Evolutionary conservation across 208 protist species (phyloP), one percentile per base, ranked within the genome.

Genomic region (Leishmania gerbilli): DNA sequence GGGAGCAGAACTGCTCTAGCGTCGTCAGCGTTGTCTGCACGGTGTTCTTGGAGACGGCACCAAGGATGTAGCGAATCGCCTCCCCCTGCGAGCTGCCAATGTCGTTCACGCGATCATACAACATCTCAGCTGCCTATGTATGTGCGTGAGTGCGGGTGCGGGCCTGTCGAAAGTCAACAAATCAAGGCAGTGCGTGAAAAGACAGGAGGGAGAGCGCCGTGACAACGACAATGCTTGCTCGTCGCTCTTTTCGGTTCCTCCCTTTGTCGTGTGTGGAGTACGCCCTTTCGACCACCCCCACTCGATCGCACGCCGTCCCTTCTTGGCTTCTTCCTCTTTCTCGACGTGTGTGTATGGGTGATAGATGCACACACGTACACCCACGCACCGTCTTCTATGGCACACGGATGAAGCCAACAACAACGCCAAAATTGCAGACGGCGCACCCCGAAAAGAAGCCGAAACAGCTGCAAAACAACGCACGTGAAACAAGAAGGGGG

Each of bases 61-160:
- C 64, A 24, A 96, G 77, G 42, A 95, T 82, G 85, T 95, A 95
- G 65, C 93, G 90, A 49, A 96, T 88, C n/a, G 89, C 83, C 69
- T 93, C 89, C 19, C 90, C 89, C 65, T 92, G 91, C 49, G 93
- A 84, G 78, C 81, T 88, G 69, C 85, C 90, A 45, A 96, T 87
- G 71, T 97, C 94, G 69, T 91, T 89, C 8, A 93, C 90, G 79
- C 91, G 90, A 77, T 97, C 90, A 82, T 93, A 89, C 87, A 93
- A 77, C 92, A 95, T 96, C 67, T 83, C 65, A 45, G 68, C 53
- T 49, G 45, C 51, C 37, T 37, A 68, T 72, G 19, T 75, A n/a
- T 11, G 49, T 37, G 49, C 17, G 37, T 71, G 17, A 2, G 34
- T 31, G 34, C 40, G 17, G 15, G 3, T 69, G 13, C 45, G 45